Percentiles rank a stretch among this genome's conserved stretches.
Conservation (phyloP, 2,329 filamentous ascomycete species). For the Fusarium compactum region DNA sequence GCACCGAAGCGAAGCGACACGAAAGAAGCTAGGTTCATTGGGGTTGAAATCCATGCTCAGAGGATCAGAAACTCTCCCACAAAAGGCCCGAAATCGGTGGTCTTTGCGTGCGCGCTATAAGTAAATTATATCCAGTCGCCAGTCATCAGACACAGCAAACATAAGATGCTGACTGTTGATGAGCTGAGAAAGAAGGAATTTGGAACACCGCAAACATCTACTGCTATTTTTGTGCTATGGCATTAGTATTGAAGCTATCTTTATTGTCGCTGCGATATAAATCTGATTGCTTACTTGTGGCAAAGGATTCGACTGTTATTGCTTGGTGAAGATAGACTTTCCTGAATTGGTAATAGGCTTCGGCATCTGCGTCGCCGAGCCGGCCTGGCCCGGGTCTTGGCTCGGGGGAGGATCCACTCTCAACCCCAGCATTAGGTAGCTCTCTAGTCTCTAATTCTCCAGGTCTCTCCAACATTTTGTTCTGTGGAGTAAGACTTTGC, state of each 20-base stretch:
- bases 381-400: slow-evolving; percentile 38
- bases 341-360: slow-evolving; percentile 24
- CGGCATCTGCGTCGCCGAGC: slow-evolving; percentile 32
- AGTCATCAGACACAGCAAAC: background rate
- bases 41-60: slow-evolving; percentile 3
- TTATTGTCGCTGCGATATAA: background rate
- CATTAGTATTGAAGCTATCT: background rate
- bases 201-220: background rate
- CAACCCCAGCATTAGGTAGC: slow-evolving; percentile 14
- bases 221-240: background rate
- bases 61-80: slow-evolving; percentile 6
- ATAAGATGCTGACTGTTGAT: background rate
- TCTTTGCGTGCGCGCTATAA: slow-evolving; percentile 22
- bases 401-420: slow-evolving; percentile 22
- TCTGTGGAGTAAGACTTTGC: background rate
- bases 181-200: background rate
- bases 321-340: background rate
- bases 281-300: slow-evolving; percentile 4
- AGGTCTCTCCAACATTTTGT: slow-evolving; percentile 14
- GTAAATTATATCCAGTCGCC: background rate
- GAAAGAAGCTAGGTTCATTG: slow-evolving; percentile 2
- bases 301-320: background rate
- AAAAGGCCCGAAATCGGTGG: slow-evolving; percentile 37
- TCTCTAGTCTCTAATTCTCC: background rate
- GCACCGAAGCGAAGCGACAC: background rate